phyloP scores from a whole-genome alignment of 805 yeast genomes.

The Myxozyma mucilagina region DNA sequence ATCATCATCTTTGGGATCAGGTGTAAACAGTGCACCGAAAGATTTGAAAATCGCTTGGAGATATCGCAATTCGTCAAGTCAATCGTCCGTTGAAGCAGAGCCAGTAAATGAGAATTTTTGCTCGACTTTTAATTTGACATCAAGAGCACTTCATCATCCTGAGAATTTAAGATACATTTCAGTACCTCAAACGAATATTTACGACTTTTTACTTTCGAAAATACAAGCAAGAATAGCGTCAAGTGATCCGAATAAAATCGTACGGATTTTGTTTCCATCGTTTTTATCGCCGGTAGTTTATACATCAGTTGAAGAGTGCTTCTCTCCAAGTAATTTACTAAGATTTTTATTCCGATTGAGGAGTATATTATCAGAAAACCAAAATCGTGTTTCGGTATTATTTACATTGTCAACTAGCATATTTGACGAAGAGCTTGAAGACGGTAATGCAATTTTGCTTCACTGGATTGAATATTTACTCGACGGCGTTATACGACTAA shows the following conservation, averaged over 20 bases:
- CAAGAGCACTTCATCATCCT: constrained; percentile 16
- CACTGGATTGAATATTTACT: constrained; percentile 58
- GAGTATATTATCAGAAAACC: constrained; percentile 11
- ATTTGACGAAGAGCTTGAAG: constrained; percentile 8
- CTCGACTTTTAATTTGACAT: constrained; percentile 15
- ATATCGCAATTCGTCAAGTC: constrained; percentile 1
- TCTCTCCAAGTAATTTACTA: constrained; percentile 8
- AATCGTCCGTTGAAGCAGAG: neutral
- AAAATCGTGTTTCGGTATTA: constrained; percentile 3
- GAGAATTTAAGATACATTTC: constrained; percentile 2
- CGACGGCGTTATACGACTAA: constrained; percentile 52
- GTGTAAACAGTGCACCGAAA: neutral
- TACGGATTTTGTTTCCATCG: constrained; percentile 18
- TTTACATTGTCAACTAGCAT: constrained; percentile 20
- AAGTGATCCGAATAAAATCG: neutral
- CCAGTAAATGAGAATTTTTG: constrained; percentile 8
- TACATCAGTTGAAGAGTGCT: neutral
- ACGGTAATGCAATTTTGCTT: constrained; percentile 42
- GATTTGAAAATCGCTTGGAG: constrained; percentile 29
- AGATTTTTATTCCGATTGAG: constrained; percentile 10
- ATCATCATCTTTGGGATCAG: neutral
- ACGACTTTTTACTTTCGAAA: neutral
- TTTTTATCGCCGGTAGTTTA: constrained; percentile 21
- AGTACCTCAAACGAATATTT: neutral
- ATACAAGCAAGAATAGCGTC: neutral